A percentile compares a stretch with the other conserved stretches of the same genome.
These are phyloP conservation scores for Vitis labrusca DNA, from an alignment of 164 flowering plant genomes.

Conservation along the genomic window DNA sequence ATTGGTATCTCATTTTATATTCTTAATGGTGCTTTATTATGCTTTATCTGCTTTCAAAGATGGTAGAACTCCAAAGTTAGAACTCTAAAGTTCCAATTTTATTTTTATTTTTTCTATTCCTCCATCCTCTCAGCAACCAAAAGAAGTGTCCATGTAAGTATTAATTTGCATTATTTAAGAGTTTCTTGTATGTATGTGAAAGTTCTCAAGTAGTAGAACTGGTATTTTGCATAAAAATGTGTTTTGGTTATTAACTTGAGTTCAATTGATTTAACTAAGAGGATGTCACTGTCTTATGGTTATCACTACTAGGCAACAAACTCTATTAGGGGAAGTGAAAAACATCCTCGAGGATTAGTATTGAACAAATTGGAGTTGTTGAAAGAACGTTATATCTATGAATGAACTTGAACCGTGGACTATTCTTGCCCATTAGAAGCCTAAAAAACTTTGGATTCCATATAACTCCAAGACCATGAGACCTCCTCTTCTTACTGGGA, in stretches of 20 bases:
- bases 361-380: constrained; percentile 19
- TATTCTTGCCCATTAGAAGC: constrained; percentile 87
- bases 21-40: too few relatives aligned
- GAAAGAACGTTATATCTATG: constrained; percentile 16
- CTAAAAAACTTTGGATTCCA: constrained; percentile 80
- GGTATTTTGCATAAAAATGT: not conserved
- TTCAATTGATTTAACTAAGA: not conserved
- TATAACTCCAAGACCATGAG: constrained; percentile 91
- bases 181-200: constrained; percentile 25
- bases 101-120: too few relatives aligned
- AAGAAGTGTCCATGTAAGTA: too few relatives aligned
- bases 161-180: not conserved
- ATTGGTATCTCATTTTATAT: constrained; percentile 26
- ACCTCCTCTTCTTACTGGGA: constrained; percentile 54
- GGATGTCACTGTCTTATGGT: not conserved
- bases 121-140: too few relatives aligned
- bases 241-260: too few relatives aligned
- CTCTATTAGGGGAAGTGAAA: constrained; percentile 24
- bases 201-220: constrained; percentile 22
- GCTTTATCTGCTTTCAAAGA: too few relatives aligned
- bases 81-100: too few relatives aligned
- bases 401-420: constrained; percentile 73
- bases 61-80: too few relatives aligned
- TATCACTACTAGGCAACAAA: constrained; percentile 26
- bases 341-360: constrained; percentile 18